Percentiles rank a stretch among this genome's conserved stretches.
phyloP scores from a whole-genome alignment of 305 asterid species.

The Lippia alba region DNA sequence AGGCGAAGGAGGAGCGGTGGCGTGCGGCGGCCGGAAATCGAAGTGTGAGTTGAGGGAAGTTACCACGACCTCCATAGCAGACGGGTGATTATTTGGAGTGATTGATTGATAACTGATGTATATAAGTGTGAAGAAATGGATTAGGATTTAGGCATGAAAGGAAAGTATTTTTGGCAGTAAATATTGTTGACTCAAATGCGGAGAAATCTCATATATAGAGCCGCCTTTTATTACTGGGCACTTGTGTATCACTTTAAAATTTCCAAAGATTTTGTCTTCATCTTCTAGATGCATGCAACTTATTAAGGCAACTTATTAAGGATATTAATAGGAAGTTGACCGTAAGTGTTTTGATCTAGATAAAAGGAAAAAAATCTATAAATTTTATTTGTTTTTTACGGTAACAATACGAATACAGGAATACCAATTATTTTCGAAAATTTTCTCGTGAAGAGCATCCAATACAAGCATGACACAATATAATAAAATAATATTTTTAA shows the following conservation, averaged over 20 bases:
- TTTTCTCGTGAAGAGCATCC: no score
- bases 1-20: constrained; percentile 51
- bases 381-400: not conserved
- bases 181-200: not conserved
- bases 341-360: no score
- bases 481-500: no score
- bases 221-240: constrained; percentile 16
- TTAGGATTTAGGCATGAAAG: no score
- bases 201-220: not conserved
- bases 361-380: not conserved
- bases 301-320: no score
- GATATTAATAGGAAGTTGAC: no score
- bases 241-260: no score
- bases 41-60: constrained; percentile 41
- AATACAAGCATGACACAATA: no score
- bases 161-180: not conserved
- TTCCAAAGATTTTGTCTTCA: no score
- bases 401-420: no score
- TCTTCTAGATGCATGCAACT: no score
- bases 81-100: not conserved
- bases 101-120: not conserved
- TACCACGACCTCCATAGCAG: constrained; percentile 48
- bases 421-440: no score
- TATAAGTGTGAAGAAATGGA: not conserved
- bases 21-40: constrained; percentile 50